Evolutionary conservation across 495 filamentous ascomycete species (phyloP).

Genomic region (Elasticomyces elasticus): DNA sequence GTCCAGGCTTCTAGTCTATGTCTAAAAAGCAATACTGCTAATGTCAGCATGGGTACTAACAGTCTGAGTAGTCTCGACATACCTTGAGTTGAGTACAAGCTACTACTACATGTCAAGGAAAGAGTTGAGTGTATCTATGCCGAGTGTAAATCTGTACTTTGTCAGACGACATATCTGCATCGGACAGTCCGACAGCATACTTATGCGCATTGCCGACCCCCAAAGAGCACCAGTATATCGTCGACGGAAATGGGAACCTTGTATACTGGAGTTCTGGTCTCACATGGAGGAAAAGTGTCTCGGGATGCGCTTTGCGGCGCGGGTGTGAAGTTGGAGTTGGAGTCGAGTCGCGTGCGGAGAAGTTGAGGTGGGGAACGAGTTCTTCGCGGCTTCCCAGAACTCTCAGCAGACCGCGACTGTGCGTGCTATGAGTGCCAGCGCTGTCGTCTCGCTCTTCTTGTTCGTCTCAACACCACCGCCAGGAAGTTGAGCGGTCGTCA

Average conservation of each 20-base stretch:
- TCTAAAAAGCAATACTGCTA: slow-evolving; percentile 2
- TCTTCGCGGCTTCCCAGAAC: neutral
- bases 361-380: neutral
- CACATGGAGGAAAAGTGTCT: slow-evolving; percentile 6
- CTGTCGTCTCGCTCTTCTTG: neutral
- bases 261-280: neutral
- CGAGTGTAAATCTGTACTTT: slow-evolving; percentile 8
- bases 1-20: slow-evolving; percentile 13
- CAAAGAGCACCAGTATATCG: slow-evolving; percentile 10
- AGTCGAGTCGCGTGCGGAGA: slow-evolving; percentile 6
- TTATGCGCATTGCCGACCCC: slow-evolving; percentile 15
- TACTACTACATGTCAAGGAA: slow-evolving; percentile 14
- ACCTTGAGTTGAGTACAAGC: slow-evolving; percentile 3
- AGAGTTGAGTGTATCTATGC: slow-evolving; percentile 2
- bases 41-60: neutral
- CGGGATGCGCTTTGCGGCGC: neutral
- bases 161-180: neutral
- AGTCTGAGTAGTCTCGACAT: neutral
- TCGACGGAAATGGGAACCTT: neutral
- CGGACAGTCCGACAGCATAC: neutral
- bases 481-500: neutral
- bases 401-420: neutral
- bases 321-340: neutral
- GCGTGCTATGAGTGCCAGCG: neutral
- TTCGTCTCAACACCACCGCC: neutral